Conservation (phyloP, 352 stramenopile genomes). For the Phytophthora megakarya region DNA sequence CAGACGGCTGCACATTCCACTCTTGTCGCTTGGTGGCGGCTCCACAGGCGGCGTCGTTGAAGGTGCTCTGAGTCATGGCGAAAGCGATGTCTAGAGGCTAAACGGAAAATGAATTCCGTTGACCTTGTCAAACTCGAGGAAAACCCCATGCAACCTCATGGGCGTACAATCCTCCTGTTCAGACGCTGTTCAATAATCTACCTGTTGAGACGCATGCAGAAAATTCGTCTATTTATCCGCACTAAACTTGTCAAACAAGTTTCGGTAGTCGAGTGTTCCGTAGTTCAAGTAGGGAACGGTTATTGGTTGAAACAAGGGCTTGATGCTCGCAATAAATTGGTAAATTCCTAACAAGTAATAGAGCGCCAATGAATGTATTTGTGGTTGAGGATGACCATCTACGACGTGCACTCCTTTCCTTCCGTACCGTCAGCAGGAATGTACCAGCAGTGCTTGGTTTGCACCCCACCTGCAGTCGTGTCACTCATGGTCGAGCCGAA, state of each 20-base stretch:
- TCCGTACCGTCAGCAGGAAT: slow-evolving; percentile 51
- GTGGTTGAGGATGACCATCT: neutral
- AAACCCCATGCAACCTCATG: neutral
- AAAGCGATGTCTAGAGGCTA: neutral
- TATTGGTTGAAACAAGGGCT: slow-evolving; percentile 19
- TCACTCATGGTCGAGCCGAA: slow-evolving; percentile 46
- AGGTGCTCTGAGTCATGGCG: neutral
- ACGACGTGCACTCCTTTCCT: slow-evolving; percentile 22
- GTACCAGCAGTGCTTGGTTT: slow-evolving; percentile 73
- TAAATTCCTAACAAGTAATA: no score
- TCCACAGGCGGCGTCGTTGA: neutral
- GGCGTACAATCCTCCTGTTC: neutral
- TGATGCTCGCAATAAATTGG: slow-evolving; percentile 3
- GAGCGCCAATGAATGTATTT: no score
- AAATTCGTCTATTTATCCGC: slow-evolving; percentile 9
- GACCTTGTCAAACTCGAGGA: neutral
- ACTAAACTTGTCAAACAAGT: slow-evolving; percentile 11
- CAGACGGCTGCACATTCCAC: slow-evolving; percentile 72
- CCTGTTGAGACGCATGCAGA: neutral
- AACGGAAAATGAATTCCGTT: slow-evolving; percentile 24
- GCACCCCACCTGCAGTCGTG: slow-evolving; percentile 46
- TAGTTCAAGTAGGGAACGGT: slow-evolving; percentile 14
- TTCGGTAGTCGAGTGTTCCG: slow-evolving; percentile 18
- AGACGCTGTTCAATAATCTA: neutral
- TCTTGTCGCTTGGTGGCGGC: slow-evolving; percentile 31